Evolutionary conservation across 2,329 filamentous ascomycete species (phyloP), one percentile per base, ranked within the genome.

Genomic region (Cyphellophora europaea): DNA sequence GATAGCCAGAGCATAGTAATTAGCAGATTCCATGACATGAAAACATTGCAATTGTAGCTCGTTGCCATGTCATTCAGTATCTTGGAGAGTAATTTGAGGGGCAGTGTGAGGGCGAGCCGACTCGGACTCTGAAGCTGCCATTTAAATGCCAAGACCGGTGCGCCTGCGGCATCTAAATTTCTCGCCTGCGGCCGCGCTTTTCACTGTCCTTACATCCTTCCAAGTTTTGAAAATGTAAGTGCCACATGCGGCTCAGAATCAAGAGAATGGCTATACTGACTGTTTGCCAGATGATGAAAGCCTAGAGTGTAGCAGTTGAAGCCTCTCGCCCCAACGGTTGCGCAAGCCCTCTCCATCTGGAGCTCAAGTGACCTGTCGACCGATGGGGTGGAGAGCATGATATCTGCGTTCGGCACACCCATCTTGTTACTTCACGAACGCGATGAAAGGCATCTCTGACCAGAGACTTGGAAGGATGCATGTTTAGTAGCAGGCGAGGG

Each of bases 371-470:
- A 85, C 81, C 71, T 71, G 72, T 65, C 66, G 73, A 77, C 62
- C 65, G 66, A 65, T 65, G 76, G 74, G 66, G 82, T 76, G 40
- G n/a, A 41, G 30, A 33, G 35, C 30, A 42, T 98, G 91, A 96
- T 79, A 87, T 87, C 74, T 80, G 91, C 87, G 91, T 95, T 83
- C 87, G 89, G 85, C 91, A 95, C 89, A 94, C 72, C 65, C 73
- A 79, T 82, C 89, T 95, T 96, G 87, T 95, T 93, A 85, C 74
- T 66, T 68, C 66, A 85, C 88, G 89, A 79, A 94, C 89, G 91
- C 88, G 77, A 85, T 81, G 73, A 82, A 25, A 79, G 82, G 86
- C 81, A 48, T 46, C 43, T 48, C 45, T 96, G 89, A 96, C 52
- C 51, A 53, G 58, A 59, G 62, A 59, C 70, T 76, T 77, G 73